A percentile compares a stretch with the other conserved stretches of the same genome.
These are phyloP conservation scores for Monosporascus cannonballus DNA, from an alignment of 2,329 filamentous ascomycete species.

Conservation along the genomic window DNA sequence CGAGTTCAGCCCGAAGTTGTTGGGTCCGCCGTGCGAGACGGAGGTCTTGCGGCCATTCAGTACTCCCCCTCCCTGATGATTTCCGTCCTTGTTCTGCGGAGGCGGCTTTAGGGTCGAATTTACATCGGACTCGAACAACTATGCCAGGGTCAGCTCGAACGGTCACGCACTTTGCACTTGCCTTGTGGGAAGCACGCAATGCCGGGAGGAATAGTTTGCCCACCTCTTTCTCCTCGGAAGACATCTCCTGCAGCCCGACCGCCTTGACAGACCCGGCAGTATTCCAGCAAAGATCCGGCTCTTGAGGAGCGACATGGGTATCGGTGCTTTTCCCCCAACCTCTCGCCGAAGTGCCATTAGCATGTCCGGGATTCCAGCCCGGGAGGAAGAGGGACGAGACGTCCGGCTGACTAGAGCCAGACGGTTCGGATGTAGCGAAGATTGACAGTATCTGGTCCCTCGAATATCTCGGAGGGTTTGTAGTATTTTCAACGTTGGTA, in stretches of 20 bases:
- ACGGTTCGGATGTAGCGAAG: slow-evolving; percentile 45
- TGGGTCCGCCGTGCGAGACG: slow-evolving; percentile 62
- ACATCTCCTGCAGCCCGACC: slow-evolving; percentile 66
- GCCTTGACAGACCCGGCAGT: slow-evolving; percentile 62
- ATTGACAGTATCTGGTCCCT: slow-evolving; percentile 75
- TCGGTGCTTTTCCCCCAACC: slow-evolving; percentile 77
- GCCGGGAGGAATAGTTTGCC: slow-evolving; percentile 18
- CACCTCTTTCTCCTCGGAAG: slow-evolving; percentile 54
- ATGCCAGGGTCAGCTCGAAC: slow-evolving; percentile 23
- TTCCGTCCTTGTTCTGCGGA: slow-evolving; percentile 63
- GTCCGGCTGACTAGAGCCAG: slow-evolving; percentile 46
- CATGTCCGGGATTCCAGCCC: slow-evolving; percentile 71
- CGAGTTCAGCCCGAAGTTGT: slow-evolving; percentile 64
- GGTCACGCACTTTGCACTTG: neutral
- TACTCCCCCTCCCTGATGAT: slow-evolving; percentile 47
- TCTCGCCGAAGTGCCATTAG: slow-evolving; percentile 56
- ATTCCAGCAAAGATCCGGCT: slow-evolving; percentile 93
- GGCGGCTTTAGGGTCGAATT: slow-evolving; percentile 91
- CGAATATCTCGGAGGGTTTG: slow-evolving; percentile 58
- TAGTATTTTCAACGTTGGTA: slow-evolving; percentile 36
- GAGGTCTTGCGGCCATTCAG: slow-evolving; percentile 74
- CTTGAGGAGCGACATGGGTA: slow-evolving; percentile 64
- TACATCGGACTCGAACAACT: slow-evolving; percentile 80
- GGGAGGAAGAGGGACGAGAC: slow-evolving; percentile 64
- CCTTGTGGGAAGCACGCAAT: neutral